Evolutionary conservation across 1,284 basidiomycete species (phyloP).

Genomic region (Singerocomus inundabilis): DNA sequence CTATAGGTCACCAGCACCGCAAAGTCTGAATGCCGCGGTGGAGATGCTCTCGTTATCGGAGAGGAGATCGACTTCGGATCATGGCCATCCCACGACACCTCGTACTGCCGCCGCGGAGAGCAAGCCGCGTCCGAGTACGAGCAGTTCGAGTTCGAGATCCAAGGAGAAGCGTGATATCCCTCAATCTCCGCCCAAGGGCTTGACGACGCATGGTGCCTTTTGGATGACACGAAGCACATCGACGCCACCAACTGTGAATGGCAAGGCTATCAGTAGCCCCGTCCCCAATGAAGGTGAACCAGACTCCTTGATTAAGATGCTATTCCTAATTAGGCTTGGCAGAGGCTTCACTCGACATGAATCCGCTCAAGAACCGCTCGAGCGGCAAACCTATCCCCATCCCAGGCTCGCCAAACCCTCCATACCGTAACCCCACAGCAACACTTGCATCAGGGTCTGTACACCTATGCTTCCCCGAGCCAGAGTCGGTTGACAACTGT

Average conservation of each 20-base stretch:
- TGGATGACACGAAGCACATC: slow-evolving; percentile 37
- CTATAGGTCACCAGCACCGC: slow-evolving; percentile 46
- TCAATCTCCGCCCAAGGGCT: slow-evolving; percentile 41
- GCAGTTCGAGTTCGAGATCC: slow-evolving; percentile 29
- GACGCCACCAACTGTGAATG: slow-evolving; percentile 47
- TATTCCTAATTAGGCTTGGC: slow-evolving; percentile 8
- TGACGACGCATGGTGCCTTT: slow-evolving; percentile 37
- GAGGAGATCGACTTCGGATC: slow-evolving; percentile 35
- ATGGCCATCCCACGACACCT: slow-evolving; percentile 25
- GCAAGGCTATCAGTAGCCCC: slow-evolving; percentile 64
- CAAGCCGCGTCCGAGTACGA: slow-evolving; percentile 34
- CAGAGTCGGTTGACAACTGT: slow-evolving; percentile 7
- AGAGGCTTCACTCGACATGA: slow-evolving; percentile 74
- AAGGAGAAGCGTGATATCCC: slow-evolving; percentile 35
- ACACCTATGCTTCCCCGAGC: neutral
- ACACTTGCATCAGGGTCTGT: slow-evolving; percentile 66
- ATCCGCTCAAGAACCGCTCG: slow-evolving; percentile 64
- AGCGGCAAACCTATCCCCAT: slow-evolving; percentile 70
- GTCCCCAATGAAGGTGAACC: slow-evolving; percentile 59
- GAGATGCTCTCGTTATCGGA: slow-evolving; percentile 55
- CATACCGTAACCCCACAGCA: slow-evolving; percentile 35
- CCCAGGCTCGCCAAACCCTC: slow-evolving; percentile 35
- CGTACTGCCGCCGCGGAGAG: slow-evolving; percentile 21
- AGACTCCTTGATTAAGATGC: slow-evolving; percentile 19
- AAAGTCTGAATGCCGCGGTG: slow-evolving; percentile 56